phyloP scores from a whole-genome alignment of 805 yeast genomes.

The Komagataella pastoris region DNA sequence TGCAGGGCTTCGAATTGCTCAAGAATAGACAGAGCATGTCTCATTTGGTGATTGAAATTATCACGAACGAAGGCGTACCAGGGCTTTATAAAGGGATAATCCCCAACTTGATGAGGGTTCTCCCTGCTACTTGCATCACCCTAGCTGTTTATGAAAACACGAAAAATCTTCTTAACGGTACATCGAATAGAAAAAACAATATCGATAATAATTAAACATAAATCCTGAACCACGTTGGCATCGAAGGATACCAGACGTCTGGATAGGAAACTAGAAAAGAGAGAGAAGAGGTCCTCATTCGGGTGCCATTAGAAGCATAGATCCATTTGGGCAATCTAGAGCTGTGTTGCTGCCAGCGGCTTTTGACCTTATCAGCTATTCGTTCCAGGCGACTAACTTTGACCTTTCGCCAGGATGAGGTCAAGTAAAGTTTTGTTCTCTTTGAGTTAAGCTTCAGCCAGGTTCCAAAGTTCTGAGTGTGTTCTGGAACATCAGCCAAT shows the following conservation, averaged over 20 bases:
- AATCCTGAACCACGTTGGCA: background rate
- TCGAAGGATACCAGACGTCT: background rate
- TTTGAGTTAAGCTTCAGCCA: background rate
- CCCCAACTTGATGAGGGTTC: slow-evolving; percentile 67
- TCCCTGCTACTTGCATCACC: slow-evolving; percentile 90
- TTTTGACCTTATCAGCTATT: background rate
- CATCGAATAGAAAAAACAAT: background rate
- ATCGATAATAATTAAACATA: background rate
- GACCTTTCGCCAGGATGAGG: background rate
- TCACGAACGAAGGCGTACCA: slow-evolving; percentile 34
- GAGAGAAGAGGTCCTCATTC: background rate
- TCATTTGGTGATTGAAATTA: slow-evolving; percentile 24
- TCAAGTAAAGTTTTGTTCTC: background rate
- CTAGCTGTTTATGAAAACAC: slow-evolving; percentile 72
- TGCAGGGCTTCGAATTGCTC: slow-evolving; percentile 37
- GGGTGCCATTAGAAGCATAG: background rate
- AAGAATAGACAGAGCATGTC: slow-evolving; percentile 14
- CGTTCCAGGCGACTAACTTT: background rate
- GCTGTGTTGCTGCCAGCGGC: background rate
- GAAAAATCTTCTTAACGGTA: slow-evolving; percentile 13
- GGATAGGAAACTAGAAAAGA: background rate
- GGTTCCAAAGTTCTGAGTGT: background rate
- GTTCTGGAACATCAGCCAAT: background rate
- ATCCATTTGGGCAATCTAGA: background rate
- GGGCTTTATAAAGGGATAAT: slow-evolving; percentile 80